These are phyloP conservation scores for Trypanosoma rangeli DNA, from an alignment of 208 protist genomes.

Conservation along the genomic window DNA sequence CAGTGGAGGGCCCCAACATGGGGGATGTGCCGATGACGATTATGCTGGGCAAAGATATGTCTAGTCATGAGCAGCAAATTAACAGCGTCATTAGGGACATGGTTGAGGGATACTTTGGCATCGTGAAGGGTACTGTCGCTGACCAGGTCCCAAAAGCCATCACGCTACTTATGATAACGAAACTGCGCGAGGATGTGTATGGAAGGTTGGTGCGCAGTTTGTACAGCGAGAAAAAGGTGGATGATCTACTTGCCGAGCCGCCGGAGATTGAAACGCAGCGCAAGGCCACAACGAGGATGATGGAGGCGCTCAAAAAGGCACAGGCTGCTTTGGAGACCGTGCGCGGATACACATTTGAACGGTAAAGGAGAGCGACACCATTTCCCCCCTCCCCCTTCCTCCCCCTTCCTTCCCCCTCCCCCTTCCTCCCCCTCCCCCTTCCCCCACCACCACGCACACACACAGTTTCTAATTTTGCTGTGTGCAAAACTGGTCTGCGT, in stretches of 20 bases:
- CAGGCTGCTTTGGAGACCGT: conserved; percentile 84
- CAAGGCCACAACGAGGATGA: conserved; percentile 89
- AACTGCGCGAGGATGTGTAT: conserved; percentile 91
- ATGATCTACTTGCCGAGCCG: conserved; percentile 94
- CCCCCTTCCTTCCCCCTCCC: too few species aligned
- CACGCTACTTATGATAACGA: conserved; percentile 97
- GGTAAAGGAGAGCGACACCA: neutral
- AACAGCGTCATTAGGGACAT: conserved; percentile 87
- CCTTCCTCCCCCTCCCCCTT: neutral
- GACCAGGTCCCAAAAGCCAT: conserved; percentile 98
- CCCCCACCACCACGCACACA: too few species aligned
- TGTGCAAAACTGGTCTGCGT: neutral
- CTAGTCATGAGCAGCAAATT: conserved; percentile 70
- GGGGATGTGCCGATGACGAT: conserved; percentile 76
- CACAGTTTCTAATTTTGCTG: neutral
- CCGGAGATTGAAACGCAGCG: conserved; percentile 85
- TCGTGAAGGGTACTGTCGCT: conserved; percentile 90
- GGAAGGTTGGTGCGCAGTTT: conserved; percentile 93
- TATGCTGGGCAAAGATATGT: conserved; percentile 77
- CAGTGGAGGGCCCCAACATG: conserved; percentile 50
- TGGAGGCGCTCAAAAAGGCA: conserved; percentile 86
- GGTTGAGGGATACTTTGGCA: conserved; percentile 92
- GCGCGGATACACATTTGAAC: conserved; percentile 60
- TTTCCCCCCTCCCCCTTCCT: neutral
- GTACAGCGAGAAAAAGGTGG: conserved; percentile 93